Conservation (phyloP, 1,139 yeast genomes). For the Geotrichum australiense region DNA sequence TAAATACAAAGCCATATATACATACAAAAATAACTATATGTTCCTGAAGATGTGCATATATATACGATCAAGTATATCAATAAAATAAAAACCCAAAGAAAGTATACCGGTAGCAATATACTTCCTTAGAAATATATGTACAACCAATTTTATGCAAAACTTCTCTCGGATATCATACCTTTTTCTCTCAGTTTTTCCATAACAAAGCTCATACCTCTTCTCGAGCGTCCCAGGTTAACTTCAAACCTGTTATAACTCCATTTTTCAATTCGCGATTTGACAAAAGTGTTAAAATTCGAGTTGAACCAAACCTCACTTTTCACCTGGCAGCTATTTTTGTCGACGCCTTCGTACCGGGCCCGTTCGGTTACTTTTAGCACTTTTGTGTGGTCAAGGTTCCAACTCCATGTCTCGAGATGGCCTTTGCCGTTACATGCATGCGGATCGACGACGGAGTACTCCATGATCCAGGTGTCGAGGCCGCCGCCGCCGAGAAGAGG, state of each 20-base stretch:
- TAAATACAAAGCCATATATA: too few species aligned
- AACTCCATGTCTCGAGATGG: conserved; percentile 62
- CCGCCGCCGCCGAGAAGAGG: conserved; percentile 70
- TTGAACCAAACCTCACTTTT: conserved; percentile 54
- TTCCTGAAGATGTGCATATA: background rate
- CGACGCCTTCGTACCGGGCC: conserved; percentile 41
- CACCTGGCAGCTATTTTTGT: conserved; percentile 21
- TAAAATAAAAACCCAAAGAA: background rate
- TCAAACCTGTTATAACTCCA: conserved; percentile 76
- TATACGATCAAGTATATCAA: background rate
- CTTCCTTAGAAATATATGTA: background rate
- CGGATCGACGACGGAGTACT: conserved; percentile 71
- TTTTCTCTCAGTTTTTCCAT: conserved; percentile 52
- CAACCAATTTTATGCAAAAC: background rate
- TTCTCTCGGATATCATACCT: conserved; percentile 22
- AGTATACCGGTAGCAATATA: background rate
- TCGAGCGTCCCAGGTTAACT: conserved; percentile 52
- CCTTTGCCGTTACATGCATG: conserved; percentile 33
- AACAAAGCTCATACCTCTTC: conserved; percentile 70
- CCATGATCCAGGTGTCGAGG: conserved; percentile 72
- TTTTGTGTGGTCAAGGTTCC: conserved; percentile 79
- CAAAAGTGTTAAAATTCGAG: conserved; percentile 52
- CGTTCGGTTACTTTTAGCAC: conserved; percentile 76
- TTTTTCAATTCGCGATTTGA: conserved; percentile 67
- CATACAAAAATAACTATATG: background rate